Base-by-base conservation (phyloP, 2,329 filamentous ascomycete genomes). In the Hypoxylon rubiginosum region DNA sequence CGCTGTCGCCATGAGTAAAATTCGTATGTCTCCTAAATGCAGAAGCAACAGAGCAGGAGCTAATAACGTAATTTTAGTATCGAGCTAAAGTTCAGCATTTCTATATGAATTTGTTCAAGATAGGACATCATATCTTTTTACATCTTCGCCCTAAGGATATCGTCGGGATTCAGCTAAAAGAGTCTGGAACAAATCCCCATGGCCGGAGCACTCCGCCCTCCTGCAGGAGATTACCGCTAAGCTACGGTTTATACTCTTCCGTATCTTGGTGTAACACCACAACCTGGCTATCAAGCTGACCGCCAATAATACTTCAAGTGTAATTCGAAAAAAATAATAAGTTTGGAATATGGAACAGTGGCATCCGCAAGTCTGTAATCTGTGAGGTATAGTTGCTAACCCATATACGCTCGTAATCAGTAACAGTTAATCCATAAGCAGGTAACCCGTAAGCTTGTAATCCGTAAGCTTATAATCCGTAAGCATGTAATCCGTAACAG, bases 1-100 rank as follows among this genome's bases (percentile, higher is more conserved):
- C 7, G 86, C 86, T 51, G 82, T 77, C 15, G 81, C 78, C 84
- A 86, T 86, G 28, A 39, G 73, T 46, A 28, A 49, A 17, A 19
- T 49, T 11, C 13, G 48, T 17, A 26, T n/a, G n/a, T n/a, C n/a
- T n/a, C n/a, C n/a, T 49, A 32, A 26, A 19, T 50, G 28, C 11
- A 32, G 24, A 45, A 21, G 21, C 3, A 8, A 52, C 3, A 51
- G 24, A 52, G 7, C 11, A 32, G n/a, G 0, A 36, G 52, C 15
- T 34, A 6, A 2, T 32, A 7, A 32, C 19, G 17, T 41, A 8
- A 21, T 36, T 10, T 9, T 5, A 21, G 3, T 28, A 21, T 36
- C 8, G 26, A 5, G 17, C 13, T 39, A 58, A 19, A 58, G 4
- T 41, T 15, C 11, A 15, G 11, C 34, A 28, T 15, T 13, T 36